A percentile compares a stretch with the other conserved stretches of the same genome.
Evolutionary conservation across 2,329 filamentous ascomycete species (phyloP).

Genomic region (Clonostachys byssicola): DNA sequence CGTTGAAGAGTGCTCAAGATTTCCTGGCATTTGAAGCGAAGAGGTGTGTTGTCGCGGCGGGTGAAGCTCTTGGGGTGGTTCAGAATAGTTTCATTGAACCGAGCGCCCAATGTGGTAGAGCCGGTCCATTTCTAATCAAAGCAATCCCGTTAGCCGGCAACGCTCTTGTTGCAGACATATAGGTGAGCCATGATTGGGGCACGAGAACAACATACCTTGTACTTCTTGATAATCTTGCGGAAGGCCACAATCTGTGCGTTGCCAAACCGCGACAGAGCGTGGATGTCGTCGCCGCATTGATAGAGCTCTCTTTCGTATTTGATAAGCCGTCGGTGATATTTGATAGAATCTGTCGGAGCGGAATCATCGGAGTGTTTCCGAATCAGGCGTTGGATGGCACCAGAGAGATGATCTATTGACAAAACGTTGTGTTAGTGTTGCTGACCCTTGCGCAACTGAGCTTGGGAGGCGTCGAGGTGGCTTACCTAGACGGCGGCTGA

Average conservation of each 20-base stretch:
- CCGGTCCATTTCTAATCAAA: constrained; percentile 70
- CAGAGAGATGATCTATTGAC: constrained; percentile 41
- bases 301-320: constrained; percentile 49
- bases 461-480: not conserved
- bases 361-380: constrained; percentile 31
- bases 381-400: constrained; percentile 41
- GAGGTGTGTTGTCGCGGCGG: constrained; percentile 54
- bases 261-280: constrained; percentile 66
- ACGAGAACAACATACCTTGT: constrained; percentile 49
- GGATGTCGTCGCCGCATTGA: constrained; percentile 66
- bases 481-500: constrained; percentile 65
- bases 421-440: not conserved
- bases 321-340: constrained; percentile 45
- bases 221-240: constrained; percentile 81
- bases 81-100: constrained; percentile 65
- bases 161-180: not conserved
- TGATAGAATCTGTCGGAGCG: constrained; percentile 23
- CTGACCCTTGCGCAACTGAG: too few relatives aligned
- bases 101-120: constrained; percentile 57
- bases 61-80: constrained; percentile 68
- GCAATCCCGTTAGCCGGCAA: not conserved
- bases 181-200: not conserved
- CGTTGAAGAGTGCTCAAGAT: constrained; percentile 41
- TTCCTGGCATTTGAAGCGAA: constrained; percentile 46
- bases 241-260: constrained; percentile 73